Evolutionary conservation across 345 rosid genomes (phyloP).

Genomic region (Acer campestre): DNA sequence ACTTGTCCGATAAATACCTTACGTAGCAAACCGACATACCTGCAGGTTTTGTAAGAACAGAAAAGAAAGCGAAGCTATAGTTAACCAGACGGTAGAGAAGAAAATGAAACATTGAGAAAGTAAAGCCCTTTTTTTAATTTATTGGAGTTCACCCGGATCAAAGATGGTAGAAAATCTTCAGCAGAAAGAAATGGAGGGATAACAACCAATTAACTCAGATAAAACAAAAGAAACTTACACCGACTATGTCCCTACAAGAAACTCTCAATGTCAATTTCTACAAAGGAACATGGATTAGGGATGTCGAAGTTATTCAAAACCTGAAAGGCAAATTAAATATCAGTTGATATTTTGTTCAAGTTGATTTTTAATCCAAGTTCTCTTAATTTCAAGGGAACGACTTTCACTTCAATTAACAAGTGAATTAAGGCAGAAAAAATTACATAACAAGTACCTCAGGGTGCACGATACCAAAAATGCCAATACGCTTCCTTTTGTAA

Average conservation of each 20-base stretch:
- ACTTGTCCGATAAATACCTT: too few relatives aligned
- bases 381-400: too few relatives aligned
- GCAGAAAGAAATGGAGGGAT: background rate
- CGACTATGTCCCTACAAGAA: conserved; percentile 20
- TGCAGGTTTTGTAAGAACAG: background rate
- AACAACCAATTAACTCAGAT: too few relatives aligned
- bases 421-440: too few relatives aligned
- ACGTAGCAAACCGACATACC: background rate
- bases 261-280: conserved; percentile 65
- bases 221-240: background rate
- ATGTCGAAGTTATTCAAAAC: conserved; percentile 79
- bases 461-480: conserved; percentile 84
- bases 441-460: conserved; percentile 57
- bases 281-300: conserved; percentile 75
- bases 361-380: too few relatives aligned
- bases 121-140: too few relatives aligned
- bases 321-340: conserved; percentile 33
- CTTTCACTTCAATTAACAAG: background rate
- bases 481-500: conserved; percentile 68
- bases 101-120: too few relatives aligned
- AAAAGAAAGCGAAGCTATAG: background rate
- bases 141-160: too few relatives aligned
- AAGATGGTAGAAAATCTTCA: too few relatives aligned
- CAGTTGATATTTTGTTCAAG: background rate
- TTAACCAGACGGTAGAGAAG: background rate